Conservation (phyloP, 2,329 filamentous ascomycete genomes). For the Gnomoniopsis sp. region DNA sequence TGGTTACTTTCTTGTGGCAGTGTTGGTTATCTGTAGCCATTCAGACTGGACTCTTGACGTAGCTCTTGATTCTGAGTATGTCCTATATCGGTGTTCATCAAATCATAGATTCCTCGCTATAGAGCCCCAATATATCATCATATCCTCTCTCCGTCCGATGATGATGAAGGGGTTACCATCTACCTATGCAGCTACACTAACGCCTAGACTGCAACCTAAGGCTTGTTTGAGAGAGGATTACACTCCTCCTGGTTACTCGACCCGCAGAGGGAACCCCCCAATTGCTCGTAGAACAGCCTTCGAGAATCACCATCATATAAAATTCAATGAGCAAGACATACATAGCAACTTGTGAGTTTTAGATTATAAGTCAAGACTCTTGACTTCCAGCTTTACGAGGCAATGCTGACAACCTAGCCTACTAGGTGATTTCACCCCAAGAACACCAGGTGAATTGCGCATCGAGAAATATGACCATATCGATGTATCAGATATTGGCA, state of each 20-base stretch:
- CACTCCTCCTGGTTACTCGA: background rate
- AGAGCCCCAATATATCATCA: too few relatives aligned
- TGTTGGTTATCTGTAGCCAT: background rate
- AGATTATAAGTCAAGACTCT: background rate
- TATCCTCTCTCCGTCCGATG: background rate
- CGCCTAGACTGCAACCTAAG: background rate
- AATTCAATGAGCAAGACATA: background rate
- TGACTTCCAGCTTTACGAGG: background rate
- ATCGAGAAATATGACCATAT: background rate
- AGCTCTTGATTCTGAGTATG: background rate
- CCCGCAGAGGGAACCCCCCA: background rate
- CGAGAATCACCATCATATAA: background rate
- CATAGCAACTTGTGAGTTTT: background rate
- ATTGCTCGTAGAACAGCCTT: background rate
- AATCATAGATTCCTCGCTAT: background rate
- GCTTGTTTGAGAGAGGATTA: background rate
- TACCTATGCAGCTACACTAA: background rate
- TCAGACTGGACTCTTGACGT: background rate
- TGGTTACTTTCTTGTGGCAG: background rate
- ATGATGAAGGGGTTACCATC: background rate
- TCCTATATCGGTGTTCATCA: slow-evolving; percentile 2
- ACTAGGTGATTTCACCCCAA: background rate
- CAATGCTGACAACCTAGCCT: background rate
- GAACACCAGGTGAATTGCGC: background rate
- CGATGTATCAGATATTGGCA: slow-evolving; percentile 2